Evolutionary conservation across 1,139 yeast genomes (phyloP), one percentile per base, ranked within the genome.

Genomic region (Debaryomycetaceae sp.): DNA sequence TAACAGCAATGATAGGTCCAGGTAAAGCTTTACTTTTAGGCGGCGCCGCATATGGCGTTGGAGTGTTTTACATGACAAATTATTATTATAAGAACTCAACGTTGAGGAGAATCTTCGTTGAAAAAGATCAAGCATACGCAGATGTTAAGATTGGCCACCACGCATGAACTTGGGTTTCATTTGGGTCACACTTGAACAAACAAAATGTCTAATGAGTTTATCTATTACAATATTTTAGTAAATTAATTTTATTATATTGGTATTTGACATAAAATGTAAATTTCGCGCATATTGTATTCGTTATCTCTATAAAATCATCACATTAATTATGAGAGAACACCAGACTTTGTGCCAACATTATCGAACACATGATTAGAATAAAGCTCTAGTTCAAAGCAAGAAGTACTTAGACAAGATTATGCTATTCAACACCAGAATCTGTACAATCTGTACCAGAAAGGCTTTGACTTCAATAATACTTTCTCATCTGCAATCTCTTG

Each of bases 401-500:
- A n/a, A n/a, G n/a, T n/a, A n/a, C n/a, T n/a, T n/a, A n/a, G n/a
- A n/a, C n/a, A n/a, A n/a, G n/a, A n/a, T 22, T 11, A 11, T 11
- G 4, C 26, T 8, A 22, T 22, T 50, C 50, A 71, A 52, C 75
- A 72, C 65, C 68, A 69, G 48, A 59, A 58, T 42, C 60, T 50
- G 54, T 68, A 70, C 17, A 67, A n/a, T 45, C 61, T 65, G 46
- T 56, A 56, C 46, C 51, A 63, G 38, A 58, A 47, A 6, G 76
- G 73, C 35, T 52, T 55, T 11, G 43, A 32, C 5, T 49, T 51
- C 36, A 69, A 42, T 6, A 36, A 45, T 30, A 58, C 61, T 45
- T 56, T 61, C 38, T 73, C 78, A 26, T 70, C 75, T 11, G 73
- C 75, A 41, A 70, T 59, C 38, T 71, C 74, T 51, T 70, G 73